Base-by-base conservation (phyloP, 2,329 filamentous ascomycete genomes). In the Dactylellina leptospora region DNA sequence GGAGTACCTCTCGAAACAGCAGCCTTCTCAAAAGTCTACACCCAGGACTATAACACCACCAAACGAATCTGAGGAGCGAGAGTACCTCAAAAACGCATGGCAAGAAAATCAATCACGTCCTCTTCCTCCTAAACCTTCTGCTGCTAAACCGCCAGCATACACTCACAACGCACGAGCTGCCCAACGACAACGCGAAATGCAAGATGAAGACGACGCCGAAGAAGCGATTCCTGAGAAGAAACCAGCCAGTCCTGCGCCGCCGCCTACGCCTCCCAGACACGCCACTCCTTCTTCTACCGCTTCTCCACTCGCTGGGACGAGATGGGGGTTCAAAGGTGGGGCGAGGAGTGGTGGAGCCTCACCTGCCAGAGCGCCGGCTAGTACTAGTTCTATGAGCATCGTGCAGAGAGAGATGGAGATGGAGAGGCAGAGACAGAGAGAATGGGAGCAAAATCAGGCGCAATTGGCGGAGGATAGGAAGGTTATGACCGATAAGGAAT, bases 331-430 rank as follows among this genome's bases (percentile, higher is more conserved):
- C 40, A 72, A 72, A 18, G 68, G 68, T 16, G n/a, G n/a, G n/a
- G 59, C 30, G 3, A 48, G 59, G 45, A 45, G 36, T 20, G 33
- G 44, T 6, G 20, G 13, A 9, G 42, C 11, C n/a, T 30, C 60
- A 3, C 42, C 53, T 22, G 47, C 44, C 2, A 58, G 53, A 18
- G 27, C 48, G 2, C 44, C 59, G 9, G 8, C 53, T 11, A 53
- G 58, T 9, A n/a, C n/a, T n/a, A 59, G 59, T 20, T 23, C 59
- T 11, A 54, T 72, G 59, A 72, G 68, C 38, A 63, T 72, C 33
- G 68, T 92, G 1, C 90, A 92, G 80, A 86, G 88, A 25, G 90
- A 93, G 80, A 92, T 92, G 88, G 90, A 93, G 79, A 83, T 89
- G 78, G 90, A 93, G 79, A 84, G 90, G 6, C 86, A 91, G 81